phyloP scores from a whole-genome alignment of 352 stramenopile species.

The Pythium rishiriense region DNA sequence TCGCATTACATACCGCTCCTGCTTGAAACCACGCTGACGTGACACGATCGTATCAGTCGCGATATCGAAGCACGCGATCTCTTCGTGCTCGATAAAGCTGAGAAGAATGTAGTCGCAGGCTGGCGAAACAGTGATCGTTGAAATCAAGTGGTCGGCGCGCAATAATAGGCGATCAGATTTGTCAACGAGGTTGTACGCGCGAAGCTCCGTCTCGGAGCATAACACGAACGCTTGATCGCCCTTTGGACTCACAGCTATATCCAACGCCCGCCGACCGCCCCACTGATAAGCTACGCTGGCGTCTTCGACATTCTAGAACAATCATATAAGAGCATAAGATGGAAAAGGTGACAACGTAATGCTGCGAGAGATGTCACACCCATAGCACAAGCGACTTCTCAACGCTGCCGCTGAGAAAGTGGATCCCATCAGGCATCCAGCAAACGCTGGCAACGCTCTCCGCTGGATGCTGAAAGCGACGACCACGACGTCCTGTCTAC shows the following conservation, averaged over 20 bases:
- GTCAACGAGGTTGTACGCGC: constrained; percentile 54
- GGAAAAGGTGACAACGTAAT: background rate
- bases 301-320: constrained; percentile 42
- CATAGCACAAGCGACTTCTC: constrained; percentile 78
- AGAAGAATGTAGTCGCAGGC: constrained; percentile 53
- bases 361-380: constrained; percentile 36
- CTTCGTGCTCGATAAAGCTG: constrained; percentile 63
- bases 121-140: constrained; percentile 49
- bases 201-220: constrained; percentile 53
- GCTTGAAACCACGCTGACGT: constrained; percentile 53
- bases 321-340: background rate
- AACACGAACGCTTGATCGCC: constrained; percentile 61
- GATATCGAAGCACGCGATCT: constrained; percentile 58
- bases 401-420: constrained; percentile 71
- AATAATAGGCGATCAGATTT: constrained; percentile 67
- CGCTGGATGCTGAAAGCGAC: constrained; percentile 56
- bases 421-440: constrained; percentile 56
- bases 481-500: constrained; percentile 50
- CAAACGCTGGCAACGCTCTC: constrained; percentile 49
- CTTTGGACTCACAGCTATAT: constrained; percentile 57
- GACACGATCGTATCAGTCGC: constrained; percentile 41
- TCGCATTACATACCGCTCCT: constrained; percentile 63
- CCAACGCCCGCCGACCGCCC: constrained; percentile 59
- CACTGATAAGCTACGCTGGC: constrained; percentile 65
- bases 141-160: constrained; percentile 52